Percentiles rank a stretch among this genome's conserved stretches.
phyloP scores from a whole-genome alignment of 2,329 filamentous ascomycete species.

The Aspergillus fischeri region DNA sequence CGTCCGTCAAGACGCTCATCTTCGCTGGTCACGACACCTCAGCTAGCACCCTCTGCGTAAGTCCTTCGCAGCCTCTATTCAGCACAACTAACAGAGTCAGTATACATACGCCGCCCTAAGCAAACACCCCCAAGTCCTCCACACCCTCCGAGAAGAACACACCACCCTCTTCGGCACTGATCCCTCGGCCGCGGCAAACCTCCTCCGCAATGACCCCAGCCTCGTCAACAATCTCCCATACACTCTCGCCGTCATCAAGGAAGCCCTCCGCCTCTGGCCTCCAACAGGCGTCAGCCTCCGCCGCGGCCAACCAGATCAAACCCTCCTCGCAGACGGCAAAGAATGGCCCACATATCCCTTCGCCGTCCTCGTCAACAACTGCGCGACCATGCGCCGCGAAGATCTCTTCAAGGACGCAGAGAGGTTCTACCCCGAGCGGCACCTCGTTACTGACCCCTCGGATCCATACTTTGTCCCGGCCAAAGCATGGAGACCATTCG shows the following conservation, averaged over 20 bases:
- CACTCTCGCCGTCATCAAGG: slow-evolving; percentile 52
- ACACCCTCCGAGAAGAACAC: slow-evolving; percentile 47
- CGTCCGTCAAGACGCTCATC: slow-evolving; percentile 22
- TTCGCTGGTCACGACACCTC: slow-evolving; percentile 32
- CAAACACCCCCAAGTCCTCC: slow-evolving; percentile 30
- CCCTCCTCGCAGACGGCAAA: slow-evolving; percentile 8
- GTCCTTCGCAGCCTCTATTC: no score
- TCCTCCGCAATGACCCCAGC: slow-evolving; percentile 41
- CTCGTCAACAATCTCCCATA: slow-evolving; percentile 51
- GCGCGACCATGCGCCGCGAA: slow-evolving; percentile 12
- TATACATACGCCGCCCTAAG: slow-evolving; percentile 38
- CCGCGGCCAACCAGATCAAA: slow-evolving; percentile 7
- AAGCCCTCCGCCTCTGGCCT: slow-evolving; percentile 52
- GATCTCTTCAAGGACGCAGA: slow-evolving; percentile 15
- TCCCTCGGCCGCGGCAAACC: slow-evolving; percentile 29
- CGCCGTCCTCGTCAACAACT: slow-evolving; percentile 15
- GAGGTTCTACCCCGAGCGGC: slow-evolving; percentile 35
- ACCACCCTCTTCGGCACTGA: slow-evolving; percentile 49
- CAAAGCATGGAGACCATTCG: slow-evolving; percentile 48
- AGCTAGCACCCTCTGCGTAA: slow-evolving; percentile 15
- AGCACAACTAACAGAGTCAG: not conserved
- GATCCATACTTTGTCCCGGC: slow-evolving; percentile 22
- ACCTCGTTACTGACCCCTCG: slow-evolving; percentile 25
- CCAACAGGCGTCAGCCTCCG: slow-evolving; percentile 26
- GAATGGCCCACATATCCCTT: slow-evolving; percentile 13